Evolutionary conservation across 1,284 basidiomycete genomes (phyloP), one percentile per base, ranked within the genome.

Genomic region (Cystobasidium slooffiae): DNA sequence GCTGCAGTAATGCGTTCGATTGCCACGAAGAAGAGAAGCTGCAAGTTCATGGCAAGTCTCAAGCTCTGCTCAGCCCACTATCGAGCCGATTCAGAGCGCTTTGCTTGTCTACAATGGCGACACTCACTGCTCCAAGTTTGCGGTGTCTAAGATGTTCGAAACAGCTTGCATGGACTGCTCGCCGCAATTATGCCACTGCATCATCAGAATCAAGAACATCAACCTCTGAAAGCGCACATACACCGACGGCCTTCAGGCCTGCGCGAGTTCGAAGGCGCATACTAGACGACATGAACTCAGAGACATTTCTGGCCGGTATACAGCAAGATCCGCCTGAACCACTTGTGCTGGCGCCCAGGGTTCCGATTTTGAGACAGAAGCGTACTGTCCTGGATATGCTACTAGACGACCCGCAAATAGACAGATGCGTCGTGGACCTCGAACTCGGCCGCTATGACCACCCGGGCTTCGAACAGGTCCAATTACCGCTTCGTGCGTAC

Each of bases 381-480:
- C 49, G 53, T 12, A 66, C 52, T n/a, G 41, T 73, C 7, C 65
- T 73, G 20, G 62, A 73, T 39, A 24, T 55, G 39, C 62, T 73
- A 16, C 70, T 73, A 10, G 53, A 73, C 37, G 70, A 73, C 20
- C 70, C 70, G 37, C 51, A 49, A 31, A 37, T 53, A 10, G 44
- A 66, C 22, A 37, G 18, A 65, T 66, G 70, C 63, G 47, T 75
- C 24, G 74, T 75, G 2, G 74, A 75, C 16, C 22, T 75, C 16
- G 74, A 75, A 56, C 39, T 75, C 7, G 74, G 74, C 8, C 67
- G 74, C 9, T 75, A 75, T 51, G 66, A 74, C 53, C 51, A 61
- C 12, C 22, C 41, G 31, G 74, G 22, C 7, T 72, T 72, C 24
- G 67, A 75, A 31, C 68, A 75, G 44, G 74, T 75, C 14, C 68